Evolutionary conservation across 441 rosid species (phyloP).

Genomic region (Lepidium campestre): DNA sequence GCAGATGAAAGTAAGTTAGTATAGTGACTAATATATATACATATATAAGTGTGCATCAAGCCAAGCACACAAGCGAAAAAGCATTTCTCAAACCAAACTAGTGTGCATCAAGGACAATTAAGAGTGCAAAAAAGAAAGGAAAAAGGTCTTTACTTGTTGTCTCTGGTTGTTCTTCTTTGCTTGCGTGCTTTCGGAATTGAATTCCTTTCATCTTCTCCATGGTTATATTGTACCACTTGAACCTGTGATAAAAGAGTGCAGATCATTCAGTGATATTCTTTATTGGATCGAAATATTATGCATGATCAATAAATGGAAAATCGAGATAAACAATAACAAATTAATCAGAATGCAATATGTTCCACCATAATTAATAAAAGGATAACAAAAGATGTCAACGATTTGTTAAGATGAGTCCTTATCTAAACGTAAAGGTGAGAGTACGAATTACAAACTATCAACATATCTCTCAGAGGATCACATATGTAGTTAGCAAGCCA

Average conservation of each 20-base stretch:
- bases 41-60: neutral
- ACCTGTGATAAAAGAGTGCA: slow-evolving; percentile 31
- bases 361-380: neutral
- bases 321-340: neutral
- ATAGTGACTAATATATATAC: neutral
- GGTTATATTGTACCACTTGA: slow-evolving; percentile 29
- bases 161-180: slow-evolving; percentile 35
- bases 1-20: slow-evolving; percentile 9
- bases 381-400: neutral
- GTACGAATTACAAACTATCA: neutral
- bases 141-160: slow-evolving; percentile 33
- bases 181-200: slow-evolving; percentile 30
- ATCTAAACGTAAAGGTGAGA: neutral
- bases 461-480: neutral
- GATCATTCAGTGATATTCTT: neutral
- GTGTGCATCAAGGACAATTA: neutral
- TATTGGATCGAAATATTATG: neutral
- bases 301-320: neutral
- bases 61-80: too few relatives aligned
- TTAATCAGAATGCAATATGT: neutral
- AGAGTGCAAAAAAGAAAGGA: neutral
- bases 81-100: neutral
- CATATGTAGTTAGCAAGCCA: neutral
- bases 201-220: slow-evolving; percentile 30
- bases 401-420: neutral